Evolutionary conservation across 495 filamentous ascomycete genomes (phyloP), one percentile per base, ranked within the genome.

Genomic region (Podospora australis): DNA sequence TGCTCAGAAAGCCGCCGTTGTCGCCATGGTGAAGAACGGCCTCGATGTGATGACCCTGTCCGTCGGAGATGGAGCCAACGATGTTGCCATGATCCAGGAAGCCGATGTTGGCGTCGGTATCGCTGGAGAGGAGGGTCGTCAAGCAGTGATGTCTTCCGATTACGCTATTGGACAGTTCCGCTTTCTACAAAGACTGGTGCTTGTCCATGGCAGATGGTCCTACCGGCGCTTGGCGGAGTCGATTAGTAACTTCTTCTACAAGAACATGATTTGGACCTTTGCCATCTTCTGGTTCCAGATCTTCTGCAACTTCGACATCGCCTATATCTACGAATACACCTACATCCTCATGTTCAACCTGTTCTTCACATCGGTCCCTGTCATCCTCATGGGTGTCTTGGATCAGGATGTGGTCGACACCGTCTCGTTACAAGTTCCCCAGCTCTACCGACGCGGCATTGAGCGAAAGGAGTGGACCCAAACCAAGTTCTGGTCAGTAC

Each of bases 21-120:
- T 96, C 30, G 75, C 82, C 49, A 87, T 99, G 86, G 70, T 99
- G 40, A 96, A 96, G 69, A 77, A 78, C 48, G 90, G 94, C 23
- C 74, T 99, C 29, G 88, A 96, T 65, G 90, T 97, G 65, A 95
- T 99, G 84, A 96, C 92, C 6, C 78, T 99, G 35, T 90, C 91
- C 1, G 86, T 99, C 44, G 94, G 94, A 49, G 94, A 99, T 68
- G 94, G 92, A 44, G 94, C 94, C 50, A 99, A 97, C 68, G 94
- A 99, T 68, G 94, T 97, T 52, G 94, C 94, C 29, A 99, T 99
- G 94, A 99, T 99, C 62, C 94, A 99, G 68, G 90, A 97, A 67
- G 94, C 94, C 4, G 90, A 99, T 68, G 88, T 97, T 16, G 94
- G 94, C 65, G 91, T 99, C 46, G 94, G 94, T 65, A 96, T 99